Conservation (phyloP, 768 basidiomycete genomes). For the Neoboletus magnificus region DNA sequence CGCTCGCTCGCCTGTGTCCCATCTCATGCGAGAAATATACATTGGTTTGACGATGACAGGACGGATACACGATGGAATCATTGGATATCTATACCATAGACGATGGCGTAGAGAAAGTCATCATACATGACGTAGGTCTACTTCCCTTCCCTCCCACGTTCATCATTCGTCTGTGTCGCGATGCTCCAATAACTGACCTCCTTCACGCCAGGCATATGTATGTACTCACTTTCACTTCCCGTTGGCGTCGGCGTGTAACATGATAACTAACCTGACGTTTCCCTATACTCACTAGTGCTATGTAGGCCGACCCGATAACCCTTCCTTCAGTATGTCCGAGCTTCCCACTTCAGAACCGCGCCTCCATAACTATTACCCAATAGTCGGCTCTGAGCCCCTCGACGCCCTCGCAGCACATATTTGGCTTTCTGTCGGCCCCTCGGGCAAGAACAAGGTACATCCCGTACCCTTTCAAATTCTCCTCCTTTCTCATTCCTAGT, state of each 20-base stretch:
- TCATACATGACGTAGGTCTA: conserved; percentile 48
- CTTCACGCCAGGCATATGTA: conserved; percentile 47
- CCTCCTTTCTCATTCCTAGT: neutral
- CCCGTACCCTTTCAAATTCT: too few species aligned
- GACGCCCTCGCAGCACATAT: conserved; percentile 65
- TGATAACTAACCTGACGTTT: neutral
- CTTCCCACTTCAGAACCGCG: too few species aligned
- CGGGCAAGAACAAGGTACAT: conserved; percentile 81
- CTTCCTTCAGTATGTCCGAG: conserved; percentile 68
- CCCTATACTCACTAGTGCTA: conserved; percentile 56
- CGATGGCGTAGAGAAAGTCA: conserved; percentile 48
- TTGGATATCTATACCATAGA: conserved; percentile 66
- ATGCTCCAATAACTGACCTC: neutral
- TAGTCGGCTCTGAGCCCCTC: conserved; percentile 85
- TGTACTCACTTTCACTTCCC: conserved; percentile 17
- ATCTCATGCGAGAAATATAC: neutral
- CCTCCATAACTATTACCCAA: neutral
- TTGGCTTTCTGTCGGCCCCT: conserved; percentile 76
- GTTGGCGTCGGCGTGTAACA: too few species aligned
- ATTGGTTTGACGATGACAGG: conserved; percentile 40
- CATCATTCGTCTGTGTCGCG: neutral
- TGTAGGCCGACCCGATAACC: conserved; percentile 82
- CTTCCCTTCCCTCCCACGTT: neutral
- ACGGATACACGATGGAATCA: conserved; percentile 85
- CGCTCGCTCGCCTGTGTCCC: neutral